Conservation (phyloP, 352 stramenopile species). For the Elongisporangium undulatum region DNA sequence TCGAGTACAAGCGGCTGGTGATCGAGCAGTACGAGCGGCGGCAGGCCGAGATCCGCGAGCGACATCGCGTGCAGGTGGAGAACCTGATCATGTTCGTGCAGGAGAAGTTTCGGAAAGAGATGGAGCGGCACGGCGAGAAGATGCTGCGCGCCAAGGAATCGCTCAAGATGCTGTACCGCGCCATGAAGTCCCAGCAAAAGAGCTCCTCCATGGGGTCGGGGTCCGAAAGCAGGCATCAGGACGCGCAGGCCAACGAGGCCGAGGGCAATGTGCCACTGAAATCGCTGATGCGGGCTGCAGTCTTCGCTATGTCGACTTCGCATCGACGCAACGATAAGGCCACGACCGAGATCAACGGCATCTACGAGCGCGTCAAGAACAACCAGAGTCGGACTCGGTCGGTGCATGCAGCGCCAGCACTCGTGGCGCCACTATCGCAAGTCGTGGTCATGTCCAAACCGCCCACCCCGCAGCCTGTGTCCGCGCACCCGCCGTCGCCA, state of each 20-base stretch:
- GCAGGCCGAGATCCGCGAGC: conserved; percentile 45
- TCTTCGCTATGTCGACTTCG: conserved; percentile 65
- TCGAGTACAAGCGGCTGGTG: conserved; percentile 72
- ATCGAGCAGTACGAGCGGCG: conserved; percentile 66
- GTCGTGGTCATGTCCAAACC: neutral
- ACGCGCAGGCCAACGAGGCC: neutral
- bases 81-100: conserved; percentile 53
- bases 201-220: conserved; percentile 1
- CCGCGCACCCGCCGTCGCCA: neutral
- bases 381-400: neutral
- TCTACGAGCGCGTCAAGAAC: conserved; percentile 32
- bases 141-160: conserved; percentile 52
- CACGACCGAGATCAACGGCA: conserved; percentile 27
- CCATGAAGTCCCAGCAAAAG: conserved; percentile 19
- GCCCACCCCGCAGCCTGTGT: neutral
- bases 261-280: conserved; percentile 40
- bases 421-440: neutral
- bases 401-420: neutral
- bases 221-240: neutral
- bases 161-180: conserved; percentile 59
- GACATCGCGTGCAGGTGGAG: conserved; percentile 63
- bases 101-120: conserved; percentile 52
- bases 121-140: conserved; percentile 42
- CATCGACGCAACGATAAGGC: conserved; percentile 35
- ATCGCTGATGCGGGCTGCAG: conserved; percentile 46